These are phyloP conservation scores for Nymphaea colorata DNA, from an alignment of 164 flowering plant genomes.

Conservation along the genomic window DNA sequence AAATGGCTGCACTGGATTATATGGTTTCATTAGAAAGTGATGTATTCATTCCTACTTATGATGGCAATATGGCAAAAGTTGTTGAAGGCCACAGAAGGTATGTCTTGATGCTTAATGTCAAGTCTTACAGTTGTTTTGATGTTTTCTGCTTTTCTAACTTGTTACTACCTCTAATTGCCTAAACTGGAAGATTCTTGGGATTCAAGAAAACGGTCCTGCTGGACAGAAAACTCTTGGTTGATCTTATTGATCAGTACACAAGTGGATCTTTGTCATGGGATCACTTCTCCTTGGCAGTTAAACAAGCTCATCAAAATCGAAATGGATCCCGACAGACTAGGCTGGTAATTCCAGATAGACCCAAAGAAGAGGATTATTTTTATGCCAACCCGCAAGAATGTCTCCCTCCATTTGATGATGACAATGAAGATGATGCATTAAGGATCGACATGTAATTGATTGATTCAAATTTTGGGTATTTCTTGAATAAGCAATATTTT, in stretches of 20 bases:
- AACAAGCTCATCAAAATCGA: slow-evolving; percentile 46
- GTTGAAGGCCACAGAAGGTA: slow-evolving; percentile 99
- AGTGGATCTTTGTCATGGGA: slow-evolving; percentile 54
- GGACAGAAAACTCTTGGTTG: slow-evolving; percentile 61
- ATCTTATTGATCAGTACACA: slow-evolving; percentile 56
- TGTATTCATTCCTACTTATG: slow-evolving; percentile 90
- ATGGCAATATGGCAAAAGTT: slow-evolving; percentile 97
- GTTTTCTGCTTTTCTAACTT: background rate
- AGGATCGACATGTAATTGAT: background rate
- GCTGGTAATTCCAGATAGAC: slow-evolving; percentile 61
- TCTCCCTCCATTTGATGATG: slow-evolving; percentile 28
- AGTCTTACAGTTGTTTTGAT: too few relatives aligned
- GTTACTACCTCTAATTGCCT: background rate
- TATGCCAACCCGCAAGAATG: slow-evolving; percentile 86
- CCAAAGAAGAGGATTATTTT: slow-evolving; percentile 85
- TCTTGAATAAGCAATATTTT: background rate
- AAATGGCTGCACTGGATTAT: slow-evolving; percentile 96
- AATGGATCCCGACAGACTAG: slow-evolving; percentile 62
- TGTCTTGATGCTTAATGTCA: background rate
- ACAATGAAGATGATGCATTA: background rate
- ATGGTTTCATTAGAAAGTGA: slow-evolving; percentile 90
- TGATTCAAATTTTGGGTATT: background rate
- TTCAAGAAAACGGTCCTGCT: slow-evolving; percentile 62
- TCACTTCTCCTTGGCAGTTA: slow-evolving; percentile 56
- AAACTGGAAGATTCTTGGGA: slow-evolving; percentile 51